These are phyloP conservation scores for Cyclotella sp. DNA, from an alignment of 108 stramenopile genomes.

Conservation along the genomic window DNA sequence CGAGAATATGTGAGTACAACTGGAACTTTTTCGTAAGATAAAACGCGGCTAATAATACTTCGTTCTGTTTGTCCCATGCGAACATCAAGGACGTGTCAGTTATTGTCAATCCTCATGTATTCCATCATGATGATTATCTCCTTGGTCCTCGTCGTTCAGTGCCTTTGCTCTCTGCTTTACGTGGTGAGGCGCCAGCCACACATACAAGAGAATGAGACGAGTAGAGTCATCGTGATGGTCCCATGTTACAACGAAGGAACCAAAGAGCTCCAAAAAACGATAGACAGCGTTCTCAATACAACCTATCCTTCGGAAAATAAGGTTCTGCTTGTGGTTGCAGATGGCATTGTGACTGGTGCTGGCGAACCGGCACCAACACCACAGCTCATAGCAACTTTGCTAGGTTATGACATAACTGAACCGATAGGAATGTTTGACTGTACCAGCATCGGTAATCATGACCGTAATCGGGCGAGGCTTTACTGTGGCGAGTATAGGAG, in stretches of 20 bases:
- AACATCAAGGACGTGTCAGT: no score
- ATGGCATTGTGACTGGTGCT: constrained; percentile 58
- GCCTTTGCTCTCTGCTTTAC: constrained; percentile 53
- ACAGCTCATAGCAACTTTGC: constrained; percentile 33
- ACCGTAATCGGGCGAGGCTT: constrained; percentile 46
- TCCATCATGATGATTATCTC: constrained; percentile 53
- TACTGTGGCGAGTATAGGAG: constrained; percentile 56
- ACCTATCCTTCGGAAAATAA: constrained; percentile 60
- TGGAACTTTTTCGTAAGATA: no score
- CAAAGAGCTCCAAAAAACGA: constrained; percentile 59
- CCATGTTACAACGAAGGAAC: constrained; percentile 66
- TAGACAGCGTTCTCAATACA: constrained; percentile 51
- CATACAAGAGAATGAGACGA: constrained; percentile 33
- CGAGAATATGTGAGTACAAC: no score
- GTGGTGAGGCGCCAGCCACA: constrained; percentile 29
- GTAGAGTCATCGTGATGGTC: constrained; percentile 61
- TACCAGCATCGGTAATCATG: constrained; percentile 48
- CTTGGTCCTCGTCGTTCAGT: constrained; percentile 45
- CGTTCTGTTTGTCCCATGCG: no score
- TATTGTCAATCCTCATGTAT: constrained; percentile 37
- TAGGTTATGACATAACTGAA: constrained; percentile 41
- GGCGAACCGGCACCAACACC: constrained; percentile 50
- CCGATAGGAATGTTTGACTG: constrained; percentile 40
- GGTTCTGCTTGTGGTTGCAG: constrained; percentile 56
- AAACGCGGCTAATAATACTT: no score